Percentiles rank a stretch among this genome's conserved stretches.
phyloP scores from a whole-genome alignment of 176 grass and related monocot species.

The Phragmites australis region DNA sequence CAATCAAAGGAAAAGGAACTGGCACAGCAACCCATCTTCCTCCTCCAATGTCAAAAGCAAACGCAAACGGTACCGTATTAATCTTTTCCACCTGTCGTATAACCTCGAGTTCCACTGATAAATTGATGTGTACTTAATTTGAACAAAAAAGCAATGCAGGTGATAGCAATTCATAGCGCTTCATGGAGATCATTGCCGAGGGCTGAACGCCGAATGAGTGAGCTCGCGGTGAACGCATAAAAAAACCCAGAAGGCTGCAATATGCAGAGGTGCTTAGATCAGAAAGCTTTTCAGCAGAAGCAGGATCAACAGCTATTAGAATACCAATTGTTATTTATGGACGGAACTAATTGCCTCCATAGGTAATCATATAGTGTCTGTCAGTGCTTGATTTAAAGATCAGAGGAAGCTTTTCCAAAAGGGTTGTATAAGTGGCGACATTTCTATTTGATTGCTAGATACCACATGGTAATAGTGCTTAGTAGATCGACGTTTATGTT shows the following conservation, averaged over 20 bases:
- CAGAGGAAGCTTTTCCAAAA: not conserved
- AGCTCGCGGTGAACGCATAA: not conserved
- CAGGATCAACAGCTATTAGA: slow-evolving; percentile 18
- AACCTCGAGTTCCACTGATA: slow-evolving; percentile 2
- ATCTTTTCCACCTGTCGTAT: not conserved
- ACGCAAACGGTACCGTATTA: slow-evolving; percentile 60
- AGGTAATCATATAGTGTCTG: slow-evolving; percentile 30
- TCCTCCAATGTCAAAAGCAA: slow-evolving; percentile 64
- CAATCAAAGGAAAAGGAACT: slow-evolving; percentile 81
- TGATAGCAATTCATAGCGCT: slow-evolving; percentile 43
- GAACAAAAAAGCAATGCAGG: slow-evolving; percentile 65
- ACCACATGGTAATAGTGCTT: slow-evolving; percentile 1
- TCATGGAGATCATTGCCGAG: not conserved
- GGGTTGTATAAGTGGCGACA: slow-evolving; percentile 11
- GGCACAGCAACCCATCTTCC: slow-evolving; percentile 71
- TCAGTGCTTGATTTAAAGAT: slow-evolving; percentile 30
- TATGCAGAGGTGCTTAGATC: not conserved
- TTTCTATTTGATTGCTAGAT: slow-evolving; percentile 22
- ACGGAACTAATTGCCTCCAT: slow-evolving; percentile 24
- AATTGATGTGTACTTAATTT: slow-evolving; percentile 44
- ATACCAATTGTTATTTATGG: slow-evolving; percentile 13
- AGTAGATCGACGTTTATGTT: not conserved
- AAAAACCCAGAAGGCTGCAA: not conserved
- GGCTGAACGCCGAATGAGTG: not conserved
- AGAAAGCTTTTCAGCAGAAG: slow-evolving; percentile 17